Percentiles rank a stretch among this genome's conserved stretches.
Evolutionary conservation across 345 rosid genomes (phyloP).

Genomic region (Cardamine resedifolia): DNA sequence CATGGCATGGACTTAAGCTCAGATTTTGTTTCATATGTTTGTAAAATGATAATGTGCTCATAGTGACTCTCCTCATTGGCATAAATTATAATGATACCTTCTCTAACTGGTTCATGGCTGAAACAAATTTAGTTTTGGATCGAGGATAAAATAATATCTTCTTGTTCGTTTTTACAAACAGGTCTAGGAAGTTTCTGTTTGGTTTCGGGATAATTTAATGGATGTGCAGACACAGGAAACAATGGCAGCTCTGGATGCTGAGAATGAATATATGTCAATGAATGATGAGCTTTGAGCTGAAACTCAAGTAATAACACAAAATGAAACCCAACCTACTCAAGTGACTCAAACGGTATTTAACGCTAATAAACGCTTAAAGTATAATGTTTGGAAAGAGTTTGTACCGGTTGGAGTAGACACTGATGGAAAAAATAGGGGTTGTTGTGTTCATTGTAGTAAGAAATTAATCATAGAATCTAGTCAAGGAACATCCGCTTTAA

Average conservation of each 20-base stretch:
- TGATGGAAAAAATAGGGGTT: neutral
- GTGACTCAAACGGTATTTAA: neutral
- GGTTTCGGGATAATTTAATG: too few species aligned
- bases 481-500: neutral
- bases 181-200: too few species aligned
- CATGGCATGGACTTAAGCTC: constrained; percentile 10
- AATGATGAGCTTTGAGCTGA: neutral
- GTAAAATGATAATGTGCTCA: too few species aligned
- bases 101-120: constrained; percentile 5
- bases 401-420: neutral
- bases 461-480: neutral
- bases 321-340: neutral
- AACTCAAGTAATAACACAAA: neutral
- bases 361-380: neutral
- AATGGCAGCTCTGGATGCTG: neutral
- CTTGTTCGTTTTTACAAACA: neutral
- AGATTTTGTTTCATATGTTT: neutral
- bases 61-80: too few species aligned
- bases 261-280: neutral
- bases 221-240: too few species aligned
- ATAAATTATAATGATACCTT: constrained; percentile 18
- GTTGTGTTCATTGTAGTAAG: neutral
- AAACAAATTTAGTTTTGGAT: constrained; percentile 26
- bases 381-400: neutral
- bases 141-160: neutral